Percentiles rank a stretch among this genome's conserved stretches.
Evolutionary conservation across 768 basidiomycete species (phyloP).

Genomic region (Termitomyces sp.): DNA sequence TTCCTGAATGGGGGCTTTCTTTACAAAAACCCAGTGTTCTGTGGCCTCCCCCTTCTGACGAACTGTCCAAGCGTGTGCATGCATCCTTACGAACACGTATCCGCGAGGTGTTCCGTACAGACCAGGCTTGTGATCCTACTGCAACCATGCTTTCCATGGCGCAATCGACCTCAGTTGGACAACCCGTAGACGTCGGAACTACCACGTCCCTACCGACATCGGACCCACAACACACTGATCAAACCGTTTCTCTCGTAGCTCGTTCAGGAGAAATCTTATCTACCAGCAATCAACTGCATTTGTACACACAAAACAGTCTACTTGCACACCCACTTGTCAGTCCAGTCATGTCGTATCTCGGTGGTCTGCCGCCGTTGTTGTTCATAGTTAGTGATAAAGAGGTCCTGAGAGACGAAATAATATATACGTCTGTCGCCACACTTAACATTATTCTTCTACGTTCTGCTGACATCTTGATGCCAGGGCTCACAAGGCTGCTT

Average conservation of each 20-base stretch:
- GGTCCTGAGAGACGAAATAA: constrained; percentile 86
- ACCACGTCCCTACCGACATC: constrained; percentile 37
- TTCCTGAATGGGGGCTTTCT: constrained; percentile 70
- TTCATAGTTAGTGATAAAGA: constrained; percentile 87
- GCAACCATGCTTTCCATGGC: constrained; percentile 16
- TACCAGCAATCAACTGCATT: constrained; percentile 70
- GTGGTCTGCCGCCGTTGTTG: constrained; percentile 83
- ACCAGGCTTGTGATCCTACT: constrained; percentile 17
- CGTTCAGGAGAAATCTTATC: constrained; percentile 46
- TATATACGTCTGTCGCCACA: constrained; percentile 60
- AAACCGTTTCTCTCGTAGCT: constrained; percentile 40
- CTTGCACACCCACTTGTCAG: constrained; percentile 80
- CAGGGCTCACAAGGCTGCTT: constrained; percentile 88
- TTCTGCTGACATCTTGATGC: not conserved
- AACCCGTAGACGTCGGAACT: constrained; percentile 43
- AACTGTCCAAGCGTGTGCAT: constrained; percentile 51
- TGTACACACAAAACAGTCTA: constrained; percentile 79
- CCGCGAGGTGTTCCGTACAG: constrained; percentile 43
- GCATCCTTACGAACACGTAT: constrained; percentile 55
- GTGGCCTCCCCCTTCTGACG: constrained; percentile 74
- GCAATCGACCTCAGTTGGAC: constrained; percentile 19
- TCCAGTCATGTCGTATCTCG: constrained; percentile 75
- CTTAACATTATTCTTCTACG: not conserved
- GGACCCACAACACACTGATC: constrained; percentile 26
- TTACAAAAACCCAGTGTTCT: constrained; percentile 72